Percentiles rank a stretch among this genome's conserved stretches.
phyloP scores from a whole-genome alignment of 257 asterid genomes.

The Forsythia suspensa region DNA sequence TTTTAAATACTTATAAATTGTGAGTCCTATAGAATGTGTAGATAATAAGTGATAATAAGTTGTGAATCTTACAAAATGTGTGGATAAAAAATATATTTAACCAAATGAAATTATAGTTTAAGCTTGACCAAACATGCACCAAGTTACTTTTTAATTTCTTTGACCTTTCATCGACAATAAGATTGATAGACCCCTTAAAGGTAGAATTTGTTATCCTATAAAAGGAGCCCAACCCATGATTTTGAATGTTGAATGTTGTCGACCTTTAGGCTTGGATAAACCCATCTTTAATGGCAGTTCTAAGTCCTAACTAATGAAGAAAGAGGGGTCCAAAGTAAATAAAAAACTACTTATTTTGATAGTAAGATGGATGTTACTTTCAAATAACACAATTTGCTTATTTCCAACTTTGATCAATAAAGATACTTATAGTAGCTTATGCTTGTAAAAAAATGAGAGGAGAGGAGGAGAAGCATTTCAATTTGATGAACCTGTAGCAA shows the following conservation, averaged over 20 bases:
- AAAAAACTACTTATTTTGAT: too few species aligned
- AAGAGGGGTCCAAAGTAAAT: not conserved
- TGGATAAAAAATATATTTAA: too few species aligned
- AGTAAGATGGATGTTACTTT: not conserved
- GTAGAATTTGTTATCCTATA: not conserved
- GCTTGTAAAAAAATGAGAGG: not conserved
- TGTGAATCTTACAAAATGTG: too few species aligned
- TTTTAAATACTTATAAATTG: too few species aligned
- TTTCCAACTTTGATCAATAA: not conserved
- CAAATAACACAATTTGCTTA: not conserved
- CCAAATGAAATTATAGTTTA: too few species aligned
- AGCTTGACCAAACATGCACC: too few species aligned
- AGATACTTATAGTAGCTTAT: not conserved
- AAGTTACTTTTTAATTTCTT: not conserved
- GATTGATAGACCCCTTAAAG: too few species aligned
- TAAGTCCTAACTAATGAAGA: not conserved
- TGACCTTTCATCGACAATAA: not conserved
- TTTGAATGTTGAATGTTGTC: not conserved
- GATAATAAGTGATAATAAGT: too few species aligned
- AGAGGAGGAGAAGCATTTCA: not conserved
- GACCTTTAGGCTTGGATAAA: not conserved
- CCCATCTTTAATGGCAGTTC: not conserved
- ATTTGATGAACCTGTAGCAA: constrained; percentile 55
- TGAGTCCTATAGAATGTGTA: too few species aligned
- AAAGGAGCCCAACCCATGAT: not conserved